phyloP scores from a whole-genome alignment of 2,329 filamentous ascomycete species.

The Alternaria solani region DNA sequence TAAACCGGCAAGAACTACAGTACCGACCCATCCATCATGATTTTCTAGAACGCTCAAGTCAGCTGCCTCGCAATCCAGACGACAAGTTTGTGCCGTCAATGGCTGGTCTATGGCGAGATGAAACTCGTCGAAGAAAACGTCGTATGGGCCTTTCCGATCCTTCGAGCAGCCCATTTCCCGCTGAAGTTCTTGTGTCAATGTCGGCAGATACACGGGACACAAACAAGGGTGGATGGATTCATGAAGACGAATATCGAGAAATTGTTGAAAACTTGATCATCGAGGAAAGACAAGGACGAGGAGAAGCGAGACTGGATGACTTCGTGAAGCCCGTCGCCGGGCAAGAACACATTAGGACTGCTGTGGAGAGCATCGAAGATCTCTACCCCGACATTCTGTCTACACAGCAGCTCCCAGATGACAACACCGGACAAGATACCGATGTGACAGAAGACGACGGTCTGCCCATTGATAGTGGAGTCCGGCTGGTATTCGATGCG shows the following conservation, averaged over 20 bases:
- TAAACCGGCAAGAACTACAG: conserved; percentile 79
- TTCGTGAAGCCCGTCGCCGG: conserved; percentile 67
- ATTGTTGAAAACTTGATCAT: conserved; percentile 69
- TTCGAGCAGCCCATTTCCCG: conserved; percentile 77
- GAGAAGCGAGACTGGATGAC: conserved; percentile 66
- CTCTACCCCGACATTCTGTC: conserved; percentile 74
- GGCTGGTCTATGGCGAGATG: conserved; percentile 91
- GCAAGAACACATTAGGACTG: conserved; percentile 73
- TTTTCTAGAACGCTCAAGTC: conserved; percentile 76
- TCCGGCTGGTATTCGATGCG: not conserved
- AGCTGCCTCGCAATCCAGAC: conserved; percentile 63
- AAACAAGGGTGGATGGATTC: conserved; percentile 84
- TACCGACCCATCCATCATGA: conserved; percentile 85
- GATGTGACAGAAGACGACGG: not conserved
- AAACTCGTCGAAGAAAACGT: conserved; percentile 78
- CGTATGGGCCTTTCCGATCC: conserved; percentile 71
- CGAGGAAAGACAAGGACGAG: conserved; percentile 66
- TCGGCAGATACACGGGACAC: conserved; percentile 80
- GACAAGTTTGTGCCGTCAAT: conserved; percentile 92
- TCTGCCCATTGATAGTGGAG: not conserved
- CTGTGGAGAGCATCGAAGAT: conserved; percentile 84
- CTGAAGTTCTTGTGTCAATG: conserved; percentile 86
- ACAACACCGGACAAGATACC: conserved; percentile 2
- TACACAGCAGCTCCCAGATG: conserved; percentile 21
- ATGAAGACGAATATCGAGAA: conserved; percentile 82